These are phyloP conservation scores for Saccharomyces pastorianus DNA, from an alignment of 1,139 yeast species.

Conservation along the genomic window DNA sequence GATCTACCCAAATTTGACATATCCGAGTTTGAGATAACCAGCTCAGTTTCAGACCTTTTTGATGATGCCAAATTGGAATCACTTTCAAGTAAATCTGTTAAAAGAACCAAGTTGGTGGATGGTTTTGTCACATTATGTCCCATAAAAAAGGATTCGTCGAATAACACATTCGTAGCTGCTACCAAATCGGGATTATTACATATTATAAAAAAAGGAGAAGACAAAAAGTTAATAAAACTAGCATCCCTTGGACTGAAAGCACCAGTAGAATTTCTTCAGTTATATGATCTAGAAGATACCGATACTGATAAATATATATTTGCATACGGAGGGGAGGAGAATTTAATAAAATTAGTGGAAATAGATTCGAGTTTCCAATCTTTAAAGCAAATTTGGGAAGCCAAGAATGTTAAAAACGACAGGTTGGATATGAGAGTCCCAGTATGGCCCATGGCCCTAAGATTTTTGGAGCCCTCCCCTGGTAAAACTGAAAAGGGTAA, in stretches of 20 bases:
- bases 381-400: slow-evolving; percentile 40
- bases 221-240: slow-evolving; percentile 11
- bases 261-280: slow-evolving; percentile 41
- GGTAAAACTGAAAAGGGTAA: slow-evolving; percentile 25
- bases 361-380: slow-evolving; percentile 28
- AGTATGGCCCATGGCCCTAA: slow-evolving; percentile 41
- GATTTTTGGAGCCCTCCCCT: slow-evolving; percentile 35
- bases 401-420: slow-evolving; percentile 61
- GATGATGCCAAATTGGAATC: slow-evolving; percentile 20
- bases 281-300: slow-evolving; percentile 36
- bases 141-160: slow-evolving; percentile 10
- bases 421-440: slow-evolving; percentile 60
- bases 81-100: slow-evolving; percentile 20
- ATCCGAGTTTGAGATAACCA: slow-evolving; percentile 11
- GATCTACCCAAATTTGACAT: slow-evolving; percentile 14
- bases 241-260: slow-evolving; percentile 31
- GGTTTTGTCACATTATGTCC: slow-evolving; percentile 22
- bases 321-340: slow-evolving; percentile 72
- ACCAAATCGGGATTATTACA: slow-evolving; percentile 46
- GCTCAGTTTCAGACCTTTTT: slow-evolving; percentile 14
- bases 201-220: slow-evolving; percentile 31
- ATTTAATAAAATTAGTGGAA: slow-evolving; percentile 48
- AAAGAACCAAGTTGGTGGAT: slow-evolving; percentile 24
- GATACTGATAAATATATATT: slow-evolving; percentile 36
- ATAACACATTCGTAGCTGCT: slow-evolving; percentile 29